Evolutionary conservation across 2,329 filamentous ascomycete genomes (phyloP), one percentile per base, ranked within the genome.

Genomic region (Knoxdaviesia capensis): DNA sequence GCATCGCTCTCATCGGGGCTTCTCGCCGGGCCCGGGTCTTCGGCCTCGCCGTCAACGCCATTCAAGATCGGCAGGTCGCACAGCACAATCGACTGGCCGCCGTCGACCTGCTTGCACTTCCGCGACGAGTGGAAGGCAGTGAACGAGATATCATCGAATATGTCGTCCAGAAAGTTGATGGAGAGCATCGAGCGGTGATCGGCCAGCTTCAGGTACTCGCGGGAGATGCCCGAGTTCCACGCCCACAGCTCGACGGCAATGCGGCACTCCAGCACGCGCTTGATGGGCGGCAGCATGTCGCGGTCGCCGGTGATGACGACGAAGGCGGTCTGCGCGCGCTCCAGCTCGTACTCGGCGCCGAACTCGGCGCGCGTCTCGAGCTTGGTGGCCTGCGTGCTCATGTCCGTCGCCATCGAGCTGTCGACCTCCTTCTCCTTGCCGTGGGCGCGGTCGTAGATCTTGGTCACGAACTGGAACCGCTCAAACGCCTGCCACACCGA

Each of bases 171-270:
- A 33, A 39, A 28, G 29, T 39, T 8, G 6, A 46, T 35, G 4
- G 36, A 39, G 7, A 48, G 39, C n/a, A 43, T 20, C 10, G 31
- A 39, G 3, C 11, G 7, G 9, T 28, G 9, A 10, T 31, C 11
- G 20, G n/a, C 20, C 31, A 30, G 31, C 28, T 40, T 40, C 9
- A 47, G 36, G 43, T 48, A 51, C 31, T 48, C 48, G 5, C 43
- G 46, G 6, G 51, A 46, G 9, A 53, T 47, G 31, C 45, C 44
- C 7, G 47, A 46, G 37, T 46, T 39, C 51, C 50, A 53, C 6
- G 45, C 49, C 52, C 52, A 54, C 7, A 53, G 46, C 46, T 54
- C 52, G 2, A 54, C 50, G 5, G 40, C 43, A 31, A 54, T 53
- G 7, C 39, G 37, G 3, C 8, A 33, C 6, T 45, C n/a, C 8